Evolutionary conservation across 768 basidiomycete genomes (phyloP).

Genomic region (Pseudohyphozyma bogoriensis): DNA sequence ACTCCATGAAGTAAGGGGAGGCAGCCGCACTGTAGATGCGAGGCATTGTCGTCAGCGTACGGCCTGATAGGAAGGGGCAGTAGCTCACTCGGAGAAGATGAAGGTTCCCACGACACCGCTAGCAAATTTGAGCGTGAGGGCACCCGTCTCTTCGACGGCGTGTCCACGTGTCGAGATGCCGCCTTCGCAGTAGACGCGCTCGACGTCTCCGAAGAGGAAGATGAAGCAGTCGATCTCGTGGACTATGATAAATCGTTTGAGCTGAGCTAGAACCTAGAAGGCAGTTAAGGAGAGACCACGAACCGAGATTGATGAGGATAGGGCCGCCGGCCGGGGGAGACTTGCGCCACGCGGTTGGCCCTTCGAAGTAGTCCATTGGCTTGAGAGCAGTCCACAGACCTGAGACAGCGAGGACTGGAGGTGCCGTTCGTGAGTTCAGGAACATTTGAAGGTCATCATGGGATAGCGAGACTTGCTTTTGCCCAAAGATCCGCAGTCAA

Average conservation of each 20-base stretch:
- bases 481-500: too few species aligned
- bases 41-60: neutral
- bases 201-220: conserved; percentile 24
- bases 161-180: conserved; percentile 16
- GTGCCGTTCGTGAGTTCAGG: too few species aligned
- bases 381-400: conserved; percentile 17
- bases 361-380: conserved; percentile 6
- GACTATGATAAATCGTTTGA: neutral
- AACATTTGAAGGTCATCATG: too few species aligned
- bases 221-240: conserved; percentile 27
- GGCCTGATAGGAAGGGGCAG: too few species aligned
- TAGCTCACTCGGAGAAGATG: conserved; percentile 29
- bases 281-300: neutral
- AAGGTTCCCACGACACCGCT: conserved; percentile 28
- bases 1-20: conserved; percentile 24
- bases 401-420: conserved; percentile 7
- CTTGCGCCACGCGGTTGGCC: conserved; percentile 12
- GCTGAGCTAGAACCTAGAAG: neutral
- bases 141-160: conserved; percentile 29
- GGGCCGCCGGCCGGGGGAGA: neutral
- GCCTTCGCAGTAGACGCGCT: conserved; percentile 20
- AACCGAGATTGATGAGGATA: conserved; percentile 24
- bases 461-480: too few species aligned
- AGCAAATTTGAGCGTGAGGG: conserved; percentile 21
- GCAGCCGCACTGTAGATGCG: conserved; percentile 17